Base-by-base conservation (phyloP, 1,284 basidiomycete species). In the Apiotrichum gamsii region DNA sequence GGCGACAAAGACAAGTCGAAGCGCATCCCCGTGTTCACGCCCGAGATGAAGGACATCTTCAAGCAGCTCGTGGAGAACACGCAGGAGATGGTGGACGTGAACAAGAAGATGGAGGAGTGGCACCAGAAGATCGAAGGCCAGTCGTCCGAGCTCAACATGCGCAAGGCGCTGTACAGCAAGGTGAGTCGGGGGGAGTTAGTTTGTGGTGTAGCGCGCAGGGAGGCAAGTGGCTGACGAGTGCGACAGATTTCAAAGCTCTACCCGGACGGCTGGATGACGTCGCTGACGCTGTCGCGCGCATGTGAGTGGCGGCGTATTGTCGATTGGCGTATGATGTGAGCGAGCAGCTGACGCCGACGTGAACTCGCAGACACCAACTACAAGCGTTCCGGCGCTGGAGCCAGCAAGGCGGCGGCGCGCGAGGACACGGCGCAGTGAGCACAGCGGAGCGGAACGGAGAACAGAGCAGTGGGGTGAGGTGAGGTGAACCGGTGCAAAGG, bases 251-350 rank as follows among this genome's bases (percentile, higher is more conserved):
- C 57, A 20, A 60, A 60, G 18, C 47, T 57, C 19, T 72, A 69
- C 62, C 69, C 69, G 3, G 62, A 63, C 20, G 67, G 65, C 18
- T 70, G 54, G 45, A 63, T 60, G 59, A 58, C 52, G 14, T 48
- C 49, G 32, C 30, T 54, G 4, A 33, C 43, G 23, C 52, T 54
- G 6, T 51, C 49, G 24, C 52, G 52, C 8, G 43, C 44, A 24
- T 54, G 44, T 45, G 31, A 45, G 44, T 28, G 32, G 15, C 18
- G 8, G 18, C 5, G 8, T 25, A 9, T n/a, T n/a, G n/a, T n/a
- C n/a, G n/a, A n/a, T n/a, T n/a, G 11, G 8, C 25, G 11, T 28
- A 28, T 11, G 11, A 28, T 32, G 14, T 6, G 15, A 32, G 31
- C 15, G 16, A 5, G 6, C 13, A 32, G 31, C 31, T 32, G 31